Conservation (phyloP, 805 yeast species). For the Zygosaccharomyces gambellarensis region DNA sequence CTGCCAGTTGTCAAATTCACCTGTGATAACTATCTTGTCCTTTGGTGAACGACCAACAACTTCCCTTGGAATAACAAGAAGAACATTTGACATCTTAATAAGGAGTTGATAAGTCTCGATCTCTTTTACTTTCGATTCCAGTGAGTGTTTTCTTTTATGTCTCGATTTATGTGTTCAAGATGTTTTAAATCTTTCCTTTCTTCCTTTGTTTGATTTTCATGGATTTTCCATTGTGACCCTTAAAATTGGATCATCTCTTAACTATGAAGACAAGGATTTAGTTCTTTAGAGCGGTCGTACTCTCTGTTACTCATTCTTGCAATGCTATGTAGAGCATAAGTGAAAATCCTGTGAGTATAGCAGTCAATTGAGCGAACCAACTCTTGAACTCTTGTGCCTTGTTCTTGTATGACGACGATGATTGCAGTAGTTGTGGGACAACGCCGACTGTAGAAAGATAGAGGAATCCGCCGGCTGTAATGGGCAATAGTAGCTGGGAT, state of each 20-base stretch:
- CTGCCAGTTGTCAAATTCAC: conserved; percentile 31
- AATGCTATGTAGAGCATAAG: conserved; percentile 44
- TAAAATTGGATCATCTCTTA: not conserved
- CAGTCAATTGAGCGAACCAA: conserved; percentile 45
- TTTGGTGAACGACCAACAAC: conserved; percentile 14
- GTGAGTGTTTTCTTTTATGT: not conserved
- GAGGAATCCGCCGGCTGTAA: conserved; percentile 72
- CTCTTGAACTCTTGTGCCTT: conserved; percentile 38
- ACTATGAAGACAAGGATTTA: not conserved
- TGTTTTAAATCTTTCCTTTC: conserved; percentile 1
- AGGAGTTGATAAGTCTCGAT: not conserved
- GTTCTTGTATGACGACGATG: conserved; percentile 32
- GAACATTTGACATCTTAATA: conserved; percentile 10
- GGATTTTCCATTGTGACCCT: not conserved
- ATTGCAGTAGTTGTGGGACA: conserved; percentile 63
- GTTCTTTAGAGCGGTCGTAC: not conserved
- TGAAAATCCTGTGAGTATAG: conserved; percentile 49
- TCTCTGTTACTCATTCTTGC: conserved; percentile 4
- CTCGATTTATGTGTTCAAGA: not conserved
- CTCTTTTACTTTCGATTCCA: not conserved
- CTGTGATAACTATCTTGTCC: conserved; percentile 26
- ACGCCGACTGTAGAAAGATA: conserved; percentile 71
- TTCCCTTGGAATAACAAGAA: conserved; percentile 15
- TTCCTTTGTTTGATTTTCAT: conserved; percentile 6
- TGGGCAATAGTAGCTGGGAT: conserved; percentile 49